phyloP scores from a whole-genome alignment of 2,329 filamentous ascomycete species.

The Berkeleyomyces rouxiae region DNA sequence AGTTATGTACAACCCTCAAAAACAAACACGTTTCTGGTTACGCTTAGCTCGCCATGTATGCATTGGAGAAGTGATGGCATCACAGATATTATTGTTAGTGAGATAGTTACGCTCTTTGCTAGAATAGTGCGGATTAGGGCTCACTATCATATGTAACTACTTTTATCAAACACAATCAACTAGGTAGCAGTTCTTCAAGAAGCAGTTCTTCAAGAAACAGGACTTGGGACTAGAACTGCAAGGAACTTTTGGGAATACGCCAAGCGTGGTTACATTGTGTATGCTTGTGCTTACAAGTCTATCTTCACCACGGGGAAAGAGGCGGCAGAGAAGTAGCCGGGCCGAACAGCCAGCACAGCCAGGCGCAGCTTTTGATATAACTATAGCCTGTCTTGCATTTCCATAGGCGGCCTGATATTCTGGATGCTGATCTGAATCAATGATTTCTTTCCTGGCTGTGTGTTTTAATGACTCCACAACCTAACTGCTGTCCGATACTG shows the following conservation, averaged over 20 bases:
- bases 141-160: too few species aligned
- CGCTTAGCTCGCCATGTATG: not conserved
- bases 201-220: not conserved
- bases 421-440: not conserved
- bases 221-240: not conserved
- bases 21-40: not conserved
- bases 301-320: not conserved
- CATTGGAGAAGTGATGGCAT: too few species aligned
- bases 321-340: not conserved
- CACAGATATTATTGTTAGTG: too few species aligned
- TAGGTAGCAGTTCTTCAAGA: too few species aligned
- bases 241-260: not conserved
- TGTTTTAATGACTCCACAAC: too few species aligned
- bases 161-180: too few species aligned
- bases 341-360: not conserved
- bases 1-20: not conserved
- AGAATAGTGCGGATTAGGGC: too few species aligned
- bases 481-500: too few species aligned
- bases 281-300: not conserved
- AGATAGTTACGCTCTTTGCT: too few species aligned
- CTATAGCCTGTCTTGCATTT: not conserved
- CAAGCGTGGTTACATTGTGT: not conserved
- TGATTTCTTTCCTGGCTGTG: not conserved
- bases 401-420: not conserved
- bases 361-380: not conserved